Evolutionary conservation across 2,329 filamentous ascomycete genomes (phyloP).

Genomic region (Parastagonospora avenae): DNA sequence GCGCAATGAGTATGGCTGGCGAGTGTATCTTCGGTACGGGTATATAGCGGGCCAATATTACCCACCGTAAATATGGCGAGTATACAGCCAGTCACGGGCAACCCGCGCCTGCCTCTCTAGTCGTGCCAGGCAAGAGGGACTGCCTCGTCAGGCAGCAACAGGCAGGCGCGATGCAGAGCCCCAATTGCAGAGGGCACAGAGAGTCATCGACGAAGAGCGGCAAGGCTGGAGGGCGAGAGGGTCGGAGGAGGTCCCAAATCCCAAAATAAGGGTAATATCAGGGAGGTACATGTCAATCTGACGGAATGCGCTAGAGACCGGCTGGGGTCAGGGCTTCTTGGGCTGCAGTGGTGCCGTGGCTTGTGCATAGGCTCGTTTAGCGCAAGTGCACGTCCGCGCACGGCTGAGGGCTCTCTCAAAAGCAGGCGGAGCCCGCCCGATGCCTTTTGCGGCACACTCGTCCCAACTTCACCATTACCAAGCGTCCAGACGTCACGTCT

Average conservation of each 20-base stretch:
- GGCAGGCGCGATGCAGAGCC: constrained; percentile 1
- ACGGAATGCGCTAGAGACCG: constrained; percentile 26
- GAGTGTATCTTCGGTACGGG: constrained; percentile 17
- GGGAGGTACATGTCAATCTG: constrained; percentile 28
- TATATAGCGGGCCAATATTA: constrained; percentile 28
- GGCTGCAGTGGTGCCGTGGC: constrained; percentile 15
- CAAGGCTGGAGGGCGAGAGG: constrained; percentile 7
- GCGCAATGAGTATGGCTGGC: constrained; percentile 3
- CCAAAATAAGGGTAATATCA: constrained; percentile 11
- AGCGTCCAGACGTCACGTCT: constrained; percentile 32
- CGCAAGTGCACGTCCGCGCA: constrained; percentile 22
- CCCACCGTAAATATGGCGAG: constrained; percentile 1
- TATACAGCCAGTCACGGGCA: not conserved
- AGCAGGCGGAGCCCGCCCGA: constrained; percentile 25
- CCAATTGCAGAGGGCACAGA: too few relatives aligned
- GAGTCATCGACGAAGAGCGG: too few relatives aligned
- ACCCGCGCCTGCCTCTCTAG: constrained; percentile 2
- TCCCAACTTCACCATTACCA: constrained; percentile 31
- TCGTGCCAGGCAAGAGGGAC: not conserved
- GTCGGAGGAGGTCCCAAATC: constrained; percentile 4
- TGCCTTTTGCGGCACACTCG: constrained; percentile 20
- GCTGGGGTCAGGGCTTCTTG: constrained; percentile 21
- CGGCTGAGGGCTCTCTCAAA: constrained; percentile 23
- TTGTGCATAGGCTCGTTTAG: constrained; percentile 12
- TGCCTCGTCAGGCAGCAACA: constrained; percentile 20